Conservation (phyloP, 306 rosid species). For the Fragaria nilgerrensis region DNA sequence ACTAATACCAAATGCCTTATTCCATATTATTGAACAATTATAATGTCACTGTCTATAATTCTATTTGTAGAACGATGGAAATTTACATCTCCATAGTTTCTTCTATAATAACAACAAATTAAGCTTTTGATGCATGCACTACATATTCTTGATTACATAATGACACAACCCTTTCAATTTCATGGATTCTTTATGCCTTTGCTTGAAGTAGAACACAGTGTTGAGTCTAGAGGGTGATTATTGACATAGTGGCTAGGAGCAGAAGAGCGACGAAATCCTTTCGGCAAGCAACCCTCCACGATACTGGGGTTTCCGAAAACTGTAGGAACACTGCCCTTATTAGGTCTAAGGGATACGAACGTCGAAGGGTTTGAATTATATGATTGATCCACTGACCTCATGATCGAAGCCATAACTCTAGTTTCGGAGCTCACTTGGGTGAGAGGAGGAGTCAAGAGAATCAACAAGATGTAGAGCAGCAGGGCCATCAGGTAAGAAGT, state of each 20-base stretch:
- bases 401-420: conserved; percentile 15
- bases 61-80: conserved; percentile 2
- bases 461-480: conserved; percentile 31
- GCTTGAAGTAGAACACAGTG: conserved; percentile 38
- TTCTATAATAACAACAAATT: not conserved
- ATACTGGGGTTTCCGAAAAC: conserved; percentile 6
- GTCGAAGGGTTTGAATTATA: conserved; percentile 19
- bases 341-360: conserved; percentile 35
- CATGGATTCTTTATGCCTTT: conserved; percentile 37
- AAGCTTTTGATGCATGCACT: not conserved
- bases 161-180: not conserved
- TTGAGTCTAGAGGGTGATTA: conserved; percentile 44
- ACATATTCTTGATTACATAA: not conserved
- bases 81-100: conserved; percentile 13
- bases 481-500: conserved; percentile 8
- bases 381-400: conserved; percentile 32
- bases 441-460: conserved; percentile 30
- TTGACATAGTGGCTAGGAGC: conserved; percentile 65
- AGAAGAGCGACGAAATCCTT: conserved; percentile 50
- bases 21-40: not conserved
- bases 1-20: not conserved
- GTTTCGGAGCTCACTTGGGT: conserved; percentile 11
- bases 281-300: conserved; percentile 62
- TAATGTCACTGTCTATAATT: not conserved
- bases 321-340: conserved; percentile 7